Conservation (phyloP, 345 rosid species). For the Raphanus raphanistrum region DNA sequence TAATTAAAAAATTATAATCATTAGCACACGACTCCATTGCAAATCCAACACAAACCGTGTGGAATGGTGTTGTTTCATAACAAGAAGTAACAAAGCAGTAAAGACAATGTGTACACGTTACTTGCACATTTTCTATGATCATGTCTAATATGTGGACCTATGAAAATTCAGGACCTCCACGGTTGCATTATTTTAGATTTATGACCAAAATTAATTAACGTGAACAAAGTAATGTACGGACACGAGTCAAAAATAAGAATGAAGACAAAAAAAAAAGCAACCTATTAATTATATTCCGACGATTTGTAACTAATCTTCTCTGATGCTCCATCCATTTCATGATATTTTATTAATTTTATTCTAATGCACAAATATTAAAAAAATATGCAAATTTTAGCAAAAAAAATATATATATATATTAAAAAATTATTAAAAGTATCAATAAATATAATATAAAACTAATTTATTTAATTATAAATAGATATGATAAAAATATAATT, state of each 20-base stretch:
- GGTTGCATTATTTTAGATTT: background rate
- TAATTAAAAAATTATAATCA: background rate
- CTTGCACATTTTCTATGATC: background rate
- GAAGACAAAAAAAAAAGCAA: background rate
- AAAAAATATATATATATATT: too few relatives aligned
- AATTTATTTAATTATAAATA: too few relatives aligned
- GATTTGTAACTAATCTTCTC: too few relatives aligned
- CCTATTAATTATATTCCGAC: too few relatives aligned
- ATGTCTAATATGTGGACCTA: constrained; percentile 4
- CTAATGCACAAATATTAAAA: too few relatives aligned
- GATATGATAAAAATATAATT: too few relatives aligned
- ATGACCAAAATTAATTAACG: background rate
- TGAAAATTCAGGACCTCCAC: background rate
- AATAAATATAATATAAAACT: too few relatives aligned
- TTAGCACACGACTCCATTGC: background rate
- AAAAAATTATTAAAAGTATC: too few relatives aligned
- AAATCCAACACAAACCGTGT: constrained; percentile 17
- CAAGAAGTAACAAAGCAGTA: constrained; percentile 1
- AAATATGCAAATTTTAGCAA: too few relatives aligned
- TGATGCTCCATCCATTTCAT: too few relatives aligned
- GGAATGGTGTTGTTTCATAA: constrained; percentile 1
- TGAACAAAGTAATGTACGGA: constrained; percentile 2
- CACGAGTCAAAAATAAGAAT: background rate
- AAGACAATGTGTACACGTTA: constrained; percentile 16
- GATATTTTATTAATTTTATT: too few relatives aligned